phyloP scores from a whole-genome alignment of 1,139 yeast species.

The Kluyveromyces sp. region DNA sequence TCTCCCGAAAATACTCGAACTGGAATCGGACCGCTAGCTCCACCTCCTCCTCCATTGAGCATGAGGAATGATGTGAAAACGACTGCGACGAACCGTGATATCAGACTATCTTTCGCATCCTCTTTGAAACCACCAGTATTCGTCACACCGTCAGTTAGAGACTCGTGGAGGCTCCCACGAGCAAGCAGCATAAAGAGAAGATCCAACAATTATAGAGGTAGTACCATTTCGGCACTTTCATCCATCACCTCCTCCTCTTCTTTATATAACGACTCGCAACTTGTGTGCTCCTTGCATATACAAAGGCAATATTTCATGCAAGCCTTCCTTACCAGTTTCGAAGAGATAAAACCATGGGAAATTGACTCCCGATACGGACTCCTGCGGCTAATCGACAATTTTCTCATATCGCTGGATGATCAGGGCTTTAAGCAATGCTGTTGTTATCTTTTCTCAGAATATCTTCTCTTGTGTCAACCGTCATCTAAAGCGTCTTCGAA shows the following conservation, averaged over 20 bases:
- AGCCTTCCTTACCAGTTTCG: slow-evolving; percentile 15
- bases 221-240: slow-evolving; percentile 11
- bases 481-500: slow-evolving; percentile 9
- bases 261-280: not conserved
- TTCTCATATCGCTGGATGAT: slow-evolving; percentile 19
- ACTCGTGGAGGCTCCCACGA: not conserved
- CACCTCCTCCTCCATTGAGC: no score
- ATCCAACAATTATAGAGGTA: slow-evolving; percentile 8
- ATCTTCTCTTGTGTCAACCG: not conserved
- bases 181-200: not conserved
- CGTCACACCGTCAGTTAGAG: not conserved
- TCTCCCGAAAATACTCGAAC: not conserved
- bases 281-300: not conserved
- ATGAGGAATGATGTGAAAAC: not conserved
- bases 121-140: not conserved
- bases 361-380: slow-evolving; percentile 25
- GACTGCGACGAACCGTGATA: not conserved
- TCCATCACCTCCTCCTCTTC: slow-evolving; percentile 13
- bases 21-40: no score
- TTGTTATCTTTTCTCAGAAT: slow-evolving; percentile 24
- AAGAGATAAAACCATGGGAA: slow-evolving; percentile 11
- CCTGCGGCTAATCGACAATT: slow-evolving; percentile 23
- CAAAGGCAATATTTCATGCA: slow-evolving; percentile 23
- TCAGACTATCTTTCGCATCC: not conserved
- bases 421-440: slow-evolving; percentile 13